These are phyloP conservation scores for Torrubiella hemipterigena DNA, from an alignment of 2,329 filamentous ascomycete genomes.

Conservation along the genomic window DNA sequence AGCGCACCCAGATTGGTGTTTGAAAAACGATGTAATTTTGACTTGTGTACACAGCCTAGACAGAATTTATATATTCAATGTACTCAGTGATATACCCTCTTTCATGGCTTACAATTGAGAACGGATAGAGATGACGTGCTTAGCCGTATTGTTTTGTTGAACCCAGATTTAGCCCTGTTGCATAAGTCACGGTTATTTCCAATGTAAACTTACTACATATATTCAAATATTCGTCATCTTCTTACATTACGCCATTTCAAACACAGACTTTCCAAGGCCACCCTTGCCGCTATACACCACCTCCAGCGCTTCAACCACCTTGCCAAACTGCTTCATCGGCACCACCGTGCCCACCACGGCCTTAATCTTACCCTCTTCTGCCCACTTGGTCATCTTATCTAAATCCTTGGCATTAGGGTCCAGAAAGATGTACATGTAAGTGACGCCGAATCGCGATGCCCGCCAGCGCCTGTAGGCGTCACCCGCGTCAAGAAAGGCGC, in stretches of 20 bases:
- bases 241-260: constrained; percentile 4
- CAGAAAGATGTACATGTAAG: constrained; percentile 24
- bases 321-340: constrained; percentile 20
- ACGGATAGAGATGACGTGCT: too few relatives aligned
- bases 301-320: constrained; percentile 22
- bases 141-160: too few relatives aligned
- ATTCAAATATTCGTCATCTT: too few relatives aligned
- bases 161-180: too few relatives aligned
- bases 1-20: too few relatives aligned
- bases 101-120: too few relatives aligned
- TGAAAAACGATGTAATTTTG: too few relatives aligned
- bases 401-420: constrained; percentile 17
- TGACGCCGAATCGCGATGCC: constrained; percentile 20
- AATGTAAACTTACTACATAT: too few relatives aligned
- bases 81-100: too few relatives aligned
- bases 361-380: constrained; percentile 9
- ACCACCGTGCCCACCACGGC: constrained; percentile 10
- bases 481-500: constrained; percentile 15
- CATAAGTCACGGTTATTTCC: too few relatives aligned
- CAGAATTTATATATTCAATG: too few relatives aligned
- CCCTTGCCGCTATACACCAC: constrained; percentile 24
- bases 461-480: constrained; percentile 17
- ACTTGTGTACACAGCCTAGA: too few relatives aligned
- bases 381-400: constrained; percentile 6
- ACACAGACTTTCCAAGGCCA: constrained; percentile 27